phyloP scores from a whole-genome alignment of 768 basidiomycete species.

The Lentinula boryana region DNA sequence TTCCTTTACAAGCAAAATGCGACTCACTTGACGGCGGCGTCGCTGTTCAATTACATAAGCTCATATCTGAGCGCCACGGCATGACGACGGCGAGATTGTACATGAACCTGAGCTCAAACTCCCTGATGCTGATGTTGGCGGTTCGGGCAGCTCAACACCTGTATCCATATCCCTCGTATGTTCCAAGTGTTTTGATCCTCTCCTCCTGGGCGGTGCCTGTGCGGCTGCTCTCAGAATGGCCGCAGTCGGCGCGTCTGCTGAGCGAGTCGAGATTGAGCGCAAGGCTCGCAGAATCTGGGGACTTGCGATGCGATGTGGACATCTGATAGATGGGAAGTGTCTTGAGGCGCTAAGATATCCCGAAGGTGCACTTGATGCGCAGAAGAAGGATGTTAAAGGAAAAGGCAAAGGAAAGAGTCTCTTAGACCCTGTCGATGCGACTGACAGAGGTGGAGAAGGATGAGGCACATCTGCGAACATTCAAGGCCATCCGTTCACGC shows the following conservation, averaged over 20 bases:
- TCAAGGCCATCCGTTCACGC: conserved; percentile 48
- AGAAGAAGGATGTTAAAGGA: conserved; percentile 16
- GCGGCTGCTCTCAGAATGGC: neutral
- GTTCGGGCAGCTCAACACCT: conserved; percentile 9
- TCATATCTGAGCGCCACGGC: too few relatives aligned
- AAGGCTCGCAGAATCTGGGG: conserved; percentile 56
- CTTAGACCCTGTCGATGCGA: conserved; percentile 4
- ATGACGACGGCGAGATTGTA: conserved; percentile 26
- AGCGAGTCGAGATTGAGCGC: conserved; percentile 35
- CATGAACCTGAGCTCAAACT: conserved; percentile 17
- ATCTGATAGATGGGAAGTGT: conserved; percentile 76
- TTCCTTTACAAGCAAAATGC: too few relatives aligned
- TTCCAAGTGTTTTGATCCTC: conserved; percentile 58
- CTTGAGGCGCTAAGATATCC: conserved; percentile 52
- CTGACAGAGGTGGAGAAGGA: neutral
- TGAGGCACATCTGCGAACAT: neutral
- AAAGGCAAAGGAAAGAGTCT: conserved; percentile 33
- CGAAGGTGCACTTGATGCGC: conserved; percentile 7
- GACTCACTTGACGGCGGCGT: too few relatives aligned
- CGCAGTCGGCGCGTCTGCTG: conserved; percentile 35
- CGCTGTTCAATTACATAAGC: too few relatives aligned
- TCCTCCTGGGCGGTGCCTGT: conserved; percentile 37
- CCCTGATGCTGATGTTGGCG: conserved; percentile 8
- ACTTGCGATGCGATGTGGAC: conserved; percentile 61
- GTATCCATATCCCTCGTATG: conserved; percentile 45